These are phyloP conservation scores for Daphne laureola DNA, from an alignment of 441 rosid species.

Conservation along the genomic window DNA sequence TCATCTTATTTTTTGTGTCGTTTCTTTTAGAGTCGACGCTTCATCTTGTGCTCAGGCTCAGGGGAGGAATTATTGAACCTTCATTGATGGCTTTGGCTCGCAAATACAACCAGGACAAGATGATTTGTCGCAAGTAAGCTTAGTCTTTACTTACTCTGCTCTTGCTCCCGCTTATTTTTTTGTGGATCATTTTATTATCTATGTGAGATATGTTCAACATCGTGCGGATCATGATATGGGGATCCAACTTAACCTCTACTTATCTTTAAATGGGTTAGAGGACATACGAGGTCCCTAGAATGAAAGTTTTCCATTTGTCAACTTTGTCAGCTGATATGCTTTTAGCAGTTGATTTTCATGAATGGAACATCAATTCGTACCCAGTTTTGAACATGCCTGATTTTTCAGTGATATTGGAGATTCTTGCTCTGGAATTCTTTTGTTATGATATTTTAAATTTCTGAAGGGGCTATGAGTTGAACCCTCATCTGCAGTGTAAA, in stretches of 20 bases:
- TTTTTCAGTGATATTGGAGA: neutral
- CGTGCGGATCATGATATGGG: neutral
- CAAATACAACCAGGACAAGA: constrained; percentile 52
- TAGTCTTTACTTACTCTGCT: neutral
- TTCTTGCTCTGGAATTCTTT: neutral
- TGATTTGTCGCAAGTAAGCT: constrained; percentile 52
- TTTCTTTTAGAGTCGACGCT: constrained; percentile 39
- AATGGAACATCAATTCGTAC: constrained; percentile 12
- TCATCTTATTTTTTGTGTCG: neutral
- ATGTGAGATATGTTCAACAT: no score
- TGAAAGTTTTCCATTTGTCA: constrained; percentile 17
- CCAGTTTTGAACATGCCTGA: neutral
- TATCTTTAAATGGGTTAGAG: constrained; percentile 21
- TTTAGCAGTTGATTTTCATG: constrained; percentile 27
- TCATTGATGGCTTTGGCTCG: constrained; percentile 63
- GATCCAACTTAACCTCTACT: constrained; percentile 34
- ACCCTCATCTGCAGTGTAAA: constrained; percentile 22
- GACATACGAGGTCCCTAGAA: constrained; percentile 34
- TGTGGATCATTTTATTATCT: neutral
- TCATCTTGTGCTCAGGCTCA: constrained; percentile 51
- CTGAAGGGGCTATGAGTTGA: constrained; percentile 26
- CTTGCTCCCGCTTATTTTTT: no score
- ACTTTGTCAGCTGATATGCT: constrained; percentile 27
- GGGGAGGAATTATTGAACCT: constrained; percentile 65
- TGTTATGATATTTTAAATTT: neutral